These are phyloP conservation scores for Arthrobotrys iridis DNA, from an alignment of 2,329 filamentous ascomycete species.

Conservation along the genomic window DNA sequence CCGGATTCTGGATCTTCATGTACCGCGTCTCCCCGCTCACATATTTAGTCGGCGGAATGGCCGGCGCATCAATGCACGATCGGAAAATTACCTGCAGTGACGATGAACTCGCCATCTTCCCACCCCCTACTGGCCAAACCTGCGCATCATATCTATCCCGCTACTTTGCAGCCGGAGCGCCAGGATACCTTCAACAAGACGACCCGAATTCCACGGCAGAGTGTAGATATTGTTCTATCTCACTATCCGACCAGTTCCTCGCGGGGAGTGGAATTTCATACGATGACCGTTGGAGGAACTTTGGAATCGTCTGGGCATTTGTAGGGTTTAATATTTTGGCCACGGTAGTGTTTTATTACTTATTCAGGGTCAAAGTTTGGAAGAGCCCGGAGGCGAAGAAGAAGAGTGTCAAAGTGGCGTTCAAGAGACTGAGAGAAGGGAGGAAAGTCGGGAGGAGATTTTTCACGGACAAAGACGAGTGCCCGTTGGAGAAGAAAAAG, in stretches of 20 bases:
- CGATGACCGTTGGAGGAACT: constrained; percentile 73
- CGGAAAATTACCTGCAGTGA: constrained; percentile 71
- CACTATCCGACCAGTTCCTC: constrained; percentile 67
- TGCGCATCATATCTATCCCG: constrained; percentile 79
- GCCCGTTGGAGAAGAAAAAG: constrained; percentile 47
- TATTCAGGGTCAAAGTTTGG: constrained; percentile 62
- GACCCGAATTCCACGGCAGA: constrained; percentile 67
- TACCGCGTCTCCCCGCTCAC: constrained; percentile 63
- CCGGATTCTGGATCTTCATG: constrained; percentile 52
- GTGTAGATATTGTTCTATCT: constrained; percentile 77
- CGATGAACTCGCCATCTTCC: constrained; percentile 74
- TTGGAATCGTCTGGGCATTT: constrained; percentile 71
- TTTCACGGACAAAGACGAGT: constrained; percentile 41
- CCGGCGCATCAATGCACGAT: constrained; percentile 78
- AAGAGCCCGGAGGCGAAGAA: constrained; percentile 41
- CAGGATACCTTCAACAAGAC: constrained; percentile 72
- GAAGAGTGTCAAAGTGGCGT: constrained; percentile 21
- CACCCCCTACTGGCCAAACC: constrained; percentile 71
- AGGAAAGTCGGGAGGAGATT: constrained; percentile 22
- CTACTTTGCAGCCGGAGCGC: constrained; percentile 73
- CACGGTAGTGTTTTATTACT: constrained; percentile 69
- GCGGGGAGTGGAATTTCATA: constrained; percentile 67
- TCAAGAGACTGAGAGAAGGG: constrained; percentile 31
- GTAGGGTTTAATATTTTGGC: constrained; percentile 69
- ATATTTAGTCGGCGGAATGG: constrained; percentile 80